phyloP scores from a whole-genome alignment of 257 asterid species.

The Solanum gracilifrons region DNA sequence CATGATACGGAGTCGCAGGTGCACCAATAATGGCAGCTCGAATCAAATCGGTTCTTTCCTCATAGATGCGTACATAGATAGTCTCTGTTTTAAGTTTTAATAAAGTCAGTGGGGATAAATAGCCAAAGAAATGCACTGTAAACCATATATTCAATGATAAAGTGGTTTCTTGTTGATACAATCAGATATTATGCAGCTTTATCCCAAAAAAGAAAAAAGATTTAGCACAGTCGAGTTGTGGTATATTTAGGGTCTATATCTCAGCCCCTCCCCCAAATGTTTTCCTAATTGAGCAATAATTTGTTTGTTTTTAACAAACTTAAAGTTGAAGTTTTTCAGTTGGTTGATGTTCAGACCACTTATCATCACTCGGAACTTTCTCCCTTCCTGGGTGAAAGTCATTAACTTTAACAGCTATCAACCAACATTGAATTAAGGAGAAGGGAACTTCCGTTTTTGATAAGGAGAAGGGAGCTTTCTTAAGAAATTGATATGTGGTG shows the following conservation, averaged over 20 bases:
- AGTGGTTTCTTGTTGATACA: background rate
- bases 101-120: background rate
- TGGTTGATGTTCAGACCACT: background rate
- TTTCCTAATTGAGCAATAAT: background rate
- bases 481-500: background rate
- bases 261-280: background rate
- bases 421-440: background rate
- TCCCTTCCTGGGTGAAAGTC: background rate
- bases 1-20: constrained; percentile 93
- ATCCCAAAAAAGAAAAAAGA: background rate
- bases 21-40: constrained; percentile 77
- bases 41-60: constrained; percentile 72
- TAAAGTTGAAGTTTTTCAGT: background rate
- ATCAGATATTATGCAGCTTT: background rate
- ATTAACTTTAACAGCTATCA: background rate
- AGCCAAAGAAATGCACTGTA: background rate
- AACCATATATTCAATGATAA: background rate
- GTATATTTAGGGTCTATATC: background rate
- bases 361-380: background rate
- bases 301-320: background rate
- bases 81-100: constrained; percentile 35
- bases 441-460: background rate
- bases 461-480: background rate
- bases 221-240: background rate
- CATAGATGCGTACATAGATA: constrained; percentile 63